A percentile compares a stretch with the other conserved stretches of the same genome.
Evolutionary conservation across 1,284 basidiomycete genomes (phyloP).

Genomic region (Malassezia brasiliensis): DNA sequence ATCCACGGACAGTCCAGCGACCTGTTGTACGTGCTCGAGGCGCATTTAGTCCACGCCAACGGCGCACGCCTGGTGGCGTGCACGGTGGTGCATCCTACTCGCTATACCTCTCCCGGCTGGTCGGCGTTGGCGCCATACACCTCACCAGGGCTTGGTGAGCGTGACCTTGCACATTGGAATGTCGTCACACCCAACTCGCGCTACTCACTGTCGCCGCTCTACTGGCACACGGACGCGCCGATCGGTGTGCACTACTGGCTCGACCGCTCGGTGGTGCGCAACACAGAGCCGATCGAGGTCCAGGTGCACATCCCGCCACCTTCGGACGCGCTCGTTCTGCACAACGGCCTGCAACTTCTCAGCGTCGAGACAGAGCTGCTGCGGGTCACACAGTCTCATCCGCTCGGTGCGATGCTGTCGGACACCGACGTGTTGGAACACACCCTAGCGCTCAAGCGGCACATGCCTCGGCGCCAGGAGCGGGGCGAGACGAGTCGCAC

Average conservation of each 20-base stretch:
- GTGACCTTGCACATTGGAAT: constrained; percentile 14
- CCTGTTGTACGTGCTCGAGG: constrained; percentile 31
- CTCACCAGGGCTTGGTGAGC: constrained; percentile 16
- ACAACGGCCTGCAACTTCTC: constrained; percentile 32
- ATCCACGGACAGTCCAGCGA: constrained; percentile 33
- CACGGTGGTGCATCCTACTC: constrained; percentile 32
- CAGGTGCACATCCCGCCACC: constrained; percentile 39
- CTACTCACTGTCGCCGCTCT: constrained; percentile 25
- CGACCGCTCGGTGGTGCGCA: constrained; percentile 36
- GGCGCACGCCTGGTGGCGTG: constrained; percentile 19
- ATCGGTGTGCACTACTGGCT: constrained; percentile 31
- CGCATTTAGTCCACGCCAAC: constrained; percentile 23
- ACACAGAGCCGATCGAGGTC: constrained; percentile 38
- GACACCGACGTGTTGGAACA: constrained; percentile 3
- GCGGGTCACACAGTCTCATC: constrained; percentile 32
- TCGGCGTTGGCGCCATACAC: constrained; percentile 13
- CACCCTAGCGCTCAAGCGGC: too few species aligned
- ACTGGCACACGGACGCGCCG: constrained; percentile 27
- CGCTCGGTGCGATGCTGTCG: constrained; percentile 2
- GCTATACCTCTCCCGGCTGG: constrained; percentile 30
- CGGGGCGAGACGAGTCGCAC: too few species aligned
- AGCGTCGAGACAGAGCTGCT: constrained; percentile 38
- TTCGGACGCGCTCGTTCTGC: constrained; percentile 20
- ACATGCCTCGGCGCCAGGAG: too few species aligned
- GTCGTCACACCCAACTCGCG: constrained; percentile 6